Evolutionary conservation across 495 filamentous ascomycete species (phyloP), one percentile per base, ranked within the genome.

Genomic region (Aspergillus haitiensis): DNA sequence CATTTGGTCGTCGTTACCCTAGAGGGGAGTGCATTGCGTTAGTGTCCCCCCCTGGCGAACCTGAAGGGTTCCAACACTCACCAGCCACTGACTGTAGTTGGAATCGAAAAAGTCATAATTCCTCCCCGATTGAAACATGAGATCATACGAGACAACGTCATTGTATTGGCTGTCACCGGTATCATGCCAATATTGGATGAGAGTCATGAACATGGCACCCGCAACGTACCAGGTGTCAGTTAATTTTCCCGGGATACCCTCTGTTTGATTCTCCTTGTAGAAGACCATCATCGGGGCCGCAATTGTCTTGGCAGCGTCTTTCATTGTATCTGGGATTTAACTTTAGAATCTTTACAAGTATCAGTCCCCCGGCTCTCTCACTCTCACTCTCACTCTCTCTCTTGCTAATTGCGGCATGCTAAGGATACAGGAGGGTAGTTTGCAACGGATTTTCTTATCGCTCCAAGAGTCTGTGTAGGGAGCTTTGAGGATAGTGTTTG

Each of bases 1-100:
- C 59, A 72, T 73, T 68, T 82, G 78, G 59, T 81, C 78, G 49
- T 81, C 80, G 64, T 81, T 81, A 50, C 80, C 80, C 64, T 75
- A 3, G 21, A 27, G 1, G 21, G 21, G 44, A n/a, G 13, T 9
- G 2, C 2, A 46, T 35, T 16, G 15, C 18, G 35, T 42, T 27
- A 27, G 32, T 16, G 5, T 36, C 10, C 27, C 5, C 7, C 36
- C 2, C 7, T 9, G n/a, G 33, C 21, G 9, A n/a, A 31, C 12
- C 12, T 42, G n/a, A 18, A 15, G 36, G 36, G 27, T 27, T 27
- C 21, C 1, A 3, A 9, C 1, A 45, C 63, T 7, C 48, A 72
- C 70, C 35, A 70, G 63, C 62, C 68, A 68, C 44, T 65, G 62
- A 59, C 68, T 75, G 56, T 63, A 67, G 37, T 67, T 70, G 11